phyloP scores from a whole-genome alignment of 768 basidiomycete species.

The Mycena epipterygia region DNA sequence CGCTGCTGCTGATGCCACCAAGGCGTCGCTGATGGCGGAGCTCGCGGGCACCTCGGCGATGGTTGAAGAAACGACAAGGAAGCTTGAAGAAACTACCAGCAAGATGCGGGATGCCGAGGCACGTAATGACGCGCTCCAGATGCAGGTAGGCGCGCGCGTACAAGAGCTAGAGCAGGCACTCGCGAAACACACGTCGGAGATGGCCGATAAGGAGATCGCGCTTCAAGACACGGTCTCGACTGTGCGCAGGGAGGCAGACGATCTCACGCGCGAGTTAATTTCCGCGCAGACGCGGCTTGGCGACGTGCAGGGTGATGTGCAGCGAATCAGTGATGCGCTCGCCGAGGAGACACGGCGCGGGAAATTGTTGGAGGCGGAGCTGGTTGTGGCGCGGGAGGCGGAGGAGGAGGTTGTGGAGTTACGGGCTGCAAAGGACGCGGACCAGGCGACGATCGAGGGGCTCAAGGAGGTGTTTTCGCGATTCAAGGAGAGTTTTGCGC shows the following conservation, averaged over 20 bases:
- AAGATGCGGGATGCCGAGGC: background rate
- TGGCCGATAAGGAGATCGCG: slow-evolving; percentile 22
- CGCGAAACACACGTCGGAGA: slow-evolving; percentile 25
- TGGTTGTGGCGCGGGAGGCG: slow-evolving; percentile 39
- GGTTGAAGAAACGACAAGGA: slow-evolving; percentile 27
- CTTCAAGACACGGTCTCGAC: slow-evolving; percentile 6
- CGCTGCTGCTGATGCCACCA: slow-evolving; percentile 24
- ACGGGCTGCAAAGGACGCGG: slow-evolving; percentile 46
- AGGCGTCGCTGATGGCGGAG: slow-evolving; percentile 26
- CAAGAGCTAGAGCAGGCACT: slow-evolving; percentile 31
- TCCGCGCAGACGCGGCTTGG: background rate
- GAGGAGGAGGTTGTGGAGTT: slow-evolving; percentile 52
- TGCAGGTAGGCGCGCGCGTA: slow-evolving; percentile 23
- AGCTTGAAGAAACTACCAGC: slow-evolving; percentile 1
- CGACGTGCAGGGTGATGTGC: slow-evolving; percentile 30
- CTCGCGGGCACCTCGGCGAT: slow-evolving; percentile 23
- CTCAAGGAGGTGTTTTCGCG: slow-evolving; percentile 49
- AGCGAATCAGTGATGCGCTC: slow-evolving; percentile 35
- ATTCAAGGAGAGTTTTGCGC: slow-evolving; percentile 49
- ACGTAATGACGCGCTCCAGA: slow-evolving; percentile 24
- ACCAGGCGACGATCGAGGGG: slow-evolving; percentile 51
- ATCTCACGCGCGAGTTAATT: slow-evolving; percentile 8
- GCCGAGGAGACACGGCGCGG: slow-evolving; percentile 34
- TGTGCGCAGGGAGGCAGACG: slow-evolving; percentile 4
- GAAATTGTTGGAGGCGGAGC: slow-evolving; percentile 37